A percentile compares a stretch with the other conserved stretches of the same genome.
Evolutionary conservation across 192 early-diverging fungal genomes (phyloP).

Genomic region (Coemansia sp.): DNA sequence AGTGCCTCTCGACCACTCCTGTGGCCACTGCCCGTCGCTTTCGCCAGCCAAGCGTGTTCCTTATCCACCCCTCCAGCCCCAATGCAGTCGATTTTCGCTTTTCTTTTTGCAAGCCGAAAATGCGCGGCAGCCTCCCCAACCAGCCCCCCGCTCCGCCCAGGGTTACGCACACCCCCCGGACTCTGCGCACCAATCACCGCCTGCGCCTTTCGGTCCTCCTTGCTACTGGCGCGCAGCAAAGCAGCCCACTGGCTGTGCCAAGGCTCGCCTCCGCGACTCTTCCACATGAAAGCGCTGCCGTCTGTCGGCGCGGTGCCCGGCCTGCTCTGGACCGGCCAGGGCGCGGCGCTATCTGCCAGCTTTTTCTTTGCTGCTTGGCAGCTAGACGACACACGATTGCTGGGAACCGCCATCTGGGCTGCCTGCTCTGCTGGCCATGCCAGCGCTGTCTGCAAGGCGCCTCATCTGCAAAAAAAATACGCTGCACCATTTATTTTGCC

Average conservation of each 20-base stretch:
- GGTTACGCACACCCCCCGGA: conserved; percentile 13
- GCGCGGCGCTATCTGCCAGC: neutral
- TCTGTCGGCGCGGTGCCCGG: neutral
- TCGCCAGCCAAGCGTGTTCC: conserved; percentile 2
- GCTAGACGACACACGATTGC: neutral
- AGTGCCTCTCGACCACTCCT: neutral
- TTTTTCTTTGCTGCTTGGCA: neutral
- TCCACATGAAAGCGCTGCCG: conserved; percentile 1
- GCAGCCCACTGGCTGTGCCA: neutral
- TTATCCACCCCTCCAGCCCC: conserved; percentile 7
- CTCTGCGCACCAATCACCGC: neutral
- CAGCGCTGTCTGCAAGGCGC: neutral
- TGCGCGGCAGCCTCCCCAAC: conserved; percentile 16
- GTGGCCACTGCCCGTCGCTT: neutral
- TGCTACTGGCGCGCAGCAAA: neutral
- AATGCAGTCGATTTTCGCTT: neutral
- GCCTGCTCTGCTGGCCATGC: neutral
- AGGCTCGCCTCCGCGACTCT: neutral
- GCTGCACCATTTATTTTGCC: neutral
- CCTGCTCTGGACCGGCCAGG: neutral
- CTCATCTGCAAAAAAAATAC: neutral
- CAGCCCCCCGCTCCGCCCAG: conserved; percentile 1
- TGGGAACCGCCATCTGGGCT: neutral
- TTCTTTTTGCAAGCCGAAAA: conserved; percentile 1
- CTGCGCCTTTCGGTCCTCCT: conserved; percentile 4